phyloP scores from a whole-genome alignment of 2,329 filamentous ascomycete genomes.

The Pseudonectria buxi region DNA sequence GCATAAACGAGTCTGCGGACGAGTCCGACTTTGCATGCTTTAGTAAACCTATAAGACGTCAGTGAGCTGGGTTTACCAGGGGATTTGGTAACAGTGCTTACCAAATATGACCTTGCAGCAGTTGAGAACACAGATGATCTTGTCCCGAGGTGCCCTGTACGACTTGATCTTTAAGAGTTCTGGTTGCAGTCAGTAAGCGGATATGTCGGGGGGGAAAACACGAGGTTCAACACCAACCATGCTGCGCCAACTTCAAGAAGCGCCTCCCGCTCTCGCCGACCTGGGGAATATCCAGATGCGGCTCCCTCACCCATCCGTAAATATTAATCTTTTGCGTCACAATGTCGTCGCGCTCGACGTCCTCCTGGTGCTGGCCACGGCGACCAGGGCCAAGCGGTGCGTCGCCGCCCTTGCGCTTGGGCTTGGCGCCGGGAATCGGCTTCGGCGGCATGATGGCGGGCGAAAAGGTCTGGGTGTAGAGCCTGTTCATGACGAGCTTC shows the following conservation, averaged over 20 bases:
- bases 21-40: slow-evolving; percentile 91
- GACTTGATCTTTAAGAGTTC: slow-evolving; percentile 94
- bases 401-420: slow-evolving; percentile 62
- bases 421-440: slow-evolving; percentile 61
- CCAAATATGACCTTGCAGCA: slow-evolving; percentile 99
- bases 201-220: neutral
- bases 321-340: slow-evolving; percentile 94
- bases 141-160: slow-evolving; percentile 93
- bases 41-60: slow-evolving; percentile 60
- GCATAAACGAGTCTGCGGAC: slow-evolving; percentile 93
- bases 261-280: slow-evolving; percentile 80
- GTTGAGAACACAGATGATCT: slow-evolving; percentile 96
- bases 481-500: slow-evolving; percentile 96
- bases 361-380: slow-evolving; percentile 92
- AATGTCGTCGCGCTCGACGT: slow-evolving; percentile 94
- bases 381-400: slow-evolving; percentile 71
- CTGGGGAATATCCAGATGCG: slow-evolving; percentile 85
- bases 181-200: slow-evolving; percentile 29
- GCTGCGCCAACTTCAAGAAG: slow-evolving; percentile 82
- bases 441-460: slow-evolving; percentile 82
- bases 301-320: slow-evolving; percentile 89
- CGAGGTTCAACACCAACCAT: slow-evolving; percentile 47
- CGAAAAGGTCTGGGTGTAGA: slow-evolving; percentile 94
- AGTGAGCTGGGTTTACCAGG: neutral
- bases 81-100: slow-evolving; percentile 31